Base-by-base conservation (phyloP, 1,284 basidiomycete genomes). In the Lentinula novae-zelandiae region DNA sequence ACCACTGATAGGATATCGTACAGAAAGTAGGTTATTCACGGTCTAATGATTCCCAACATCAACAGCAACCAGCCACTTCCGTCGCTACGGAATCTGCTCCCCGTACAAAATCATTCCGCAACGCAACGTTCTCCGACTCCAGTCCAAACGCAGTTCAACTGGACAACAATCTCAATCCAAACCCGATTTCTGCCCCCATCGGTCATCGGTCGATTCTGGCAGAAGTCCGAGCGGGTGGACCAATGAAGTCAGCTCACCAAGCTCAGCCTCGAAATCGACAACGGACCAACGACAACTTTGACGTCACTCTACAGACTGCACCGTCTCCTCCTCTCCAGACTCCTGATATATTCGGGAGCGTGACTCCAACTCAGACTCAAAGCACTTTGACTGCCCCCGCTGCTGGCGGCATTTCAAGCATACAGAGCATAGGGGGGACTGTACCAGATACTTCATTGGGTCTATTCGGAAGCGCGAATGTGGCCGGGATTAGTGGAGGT, bases 131-230 rank as follows among this genome's bases (percentile, higher is more conserved):
- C 31, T 22, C 36, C 13, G 39, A 27, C 5, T 7, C 15, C 7
- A 46, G 44, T n/a, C 42, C 42, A 9, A 44, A 56, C n/a, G 31
- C n/a, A 46, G 9, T 20, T 3, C 27, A 20, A 8, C 17, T 9
- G 9, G 33, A 42, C 20, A 17, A n/a, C 17, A n/a, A 22, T 20
- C 8, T 13, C 8, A 46, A 33, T 13, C 31, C 57, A 5, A 52
- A 34, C 20, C 61, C 5, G 5, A 70, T 90, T 3, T 89, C 87
- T n/a, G 87, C 85, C 0, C 89, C 88, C 0, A 75, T 87, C 5
- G 87, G 87, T 5, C 76, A 81, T 60, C 83, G 88, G 52, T 77
- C 80, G 0, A 89, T 91, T 64, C 74, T 90, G 1, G 86, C 85
- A 0, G 87, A 87, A 71, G 85, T 89, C 5, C 80, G 88, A 22